Percentiles rank a stretch among this genome's conserved stretches.
Conservation (phyloP, 192 early-diverging fungal species). For the Coemansia furcata region DNA sequence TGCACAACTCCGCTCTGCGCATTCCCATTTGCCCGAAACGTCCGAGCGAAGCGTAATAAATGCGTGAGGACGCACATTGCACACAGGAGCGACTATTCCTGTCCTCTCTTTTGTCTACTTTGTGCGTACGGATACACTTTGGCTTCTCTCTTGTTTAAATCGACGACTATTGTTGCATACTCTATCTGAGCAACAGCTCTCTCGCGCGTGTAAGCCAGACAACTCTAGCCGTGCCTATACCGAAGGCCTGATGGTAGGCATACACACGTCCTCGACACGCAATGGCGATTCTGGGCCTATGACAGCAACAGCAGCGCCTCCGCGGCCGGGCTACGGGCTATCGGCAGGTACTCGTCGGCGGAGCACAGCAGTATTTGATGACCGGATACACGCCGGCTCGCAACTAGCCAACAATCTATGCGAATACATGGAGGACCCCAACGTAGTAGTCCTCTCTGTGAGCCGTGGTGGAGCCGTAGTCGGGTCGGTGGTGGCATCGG, state of each 20-base stretch:
- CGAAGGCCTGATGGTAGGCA: neutral
- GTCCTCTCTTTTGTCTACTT: neutral
- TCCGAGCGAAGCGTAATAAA: neutral
- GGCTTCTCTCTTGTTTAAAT: neutral
- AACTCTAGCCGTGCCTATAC: neutral
- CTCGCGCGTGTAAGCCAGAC: neutral
- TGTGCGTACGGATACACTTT: neutral
- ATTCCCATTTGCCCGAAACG: neutral
- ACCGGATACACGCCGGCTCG: constrained; percentile 45
- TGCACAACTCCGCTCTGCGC: neutral
- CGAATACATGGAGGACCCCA: constrained; percentile 19
- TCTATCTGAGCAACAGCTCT: neutral
- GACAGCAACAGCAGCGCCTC: neutral
- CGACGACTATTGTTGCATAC: neutral
- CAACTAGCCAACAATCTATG: constrained; percentile 37
- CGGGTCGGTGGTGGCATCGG: constrained; percentile 26
- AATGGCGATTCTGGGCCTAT: neutral
- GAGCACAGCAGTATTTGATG: constrained; percentile 23
- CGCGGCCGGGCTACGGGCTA: neutral
- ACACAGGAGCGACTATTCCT: neutral
- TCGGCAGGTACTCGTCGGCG: neutral
- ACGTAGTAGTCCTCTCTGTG: constrained; percentile 43
- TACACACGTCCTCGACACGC: neutral
- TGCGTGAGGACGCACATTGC: neutral
- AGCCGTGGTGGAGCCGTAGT: constrained; percentile 52